Evolutionary conservation across 2,329 filamentous ascomycete species (phyloP).

Genomic region (Penicillium sp.): DNA sequence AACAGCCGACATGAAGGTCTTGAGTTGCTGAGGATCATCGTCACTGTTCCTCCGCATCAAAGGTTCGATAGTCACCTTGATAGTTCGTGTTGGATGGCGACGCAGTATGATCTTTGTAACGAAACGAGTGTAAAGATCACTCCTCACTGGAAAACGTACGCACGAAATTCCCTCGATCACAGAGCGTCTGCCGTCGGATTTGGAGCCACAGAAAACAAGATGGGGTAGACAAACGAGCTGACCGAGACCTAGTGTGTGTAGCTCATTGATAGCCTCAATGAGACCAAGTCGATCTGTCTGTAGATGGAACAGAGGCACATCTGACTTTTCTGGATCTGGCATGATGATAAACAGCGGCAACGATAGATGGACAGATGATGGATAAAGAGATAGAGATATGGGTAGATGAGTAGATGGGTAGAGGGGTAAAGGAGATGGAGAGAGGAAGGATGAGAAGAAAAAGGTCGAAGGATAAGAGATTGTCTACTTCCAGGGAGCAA

Average conservation of each 20-base stretch:
- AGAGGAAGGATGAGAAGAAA: neutral
- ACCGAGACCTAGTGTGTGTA: constrained; percentile 52
- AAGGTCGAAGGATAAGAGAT: neutral
- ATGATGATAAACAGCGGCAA: neutral
- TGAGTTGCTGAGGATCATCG: constrained; percentile 4
- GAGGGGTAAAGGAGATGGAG: neutral
- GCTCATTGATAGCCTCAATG: constrained; percentile 54
- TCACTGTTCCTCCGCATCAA: constrained; percentile 10
- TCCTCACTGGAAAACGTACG: constrained; percentile 58
- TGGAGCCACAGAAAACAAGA: constrained; percentile 60
- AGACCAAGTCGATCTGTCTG: constrained; percentile 26
- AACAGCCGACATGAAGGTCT: neutral
- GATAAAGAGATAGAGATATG: constrained; percentile 18
- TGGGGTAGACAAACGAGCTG: constrained; percentile 53
- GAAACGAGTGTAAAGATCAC: constrained; percentile 54
- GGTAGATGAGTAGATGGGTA: neutral
- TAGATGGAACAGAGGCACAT: neutral
- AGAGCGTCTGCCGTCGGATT: constrained; percentile 61
- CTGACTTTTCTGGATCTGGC: neutral
- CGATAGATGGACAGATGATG: neutral
- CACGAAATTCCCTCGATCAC: constrained; percentile 55
- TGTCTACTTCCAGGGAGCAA: too few relatives aligned
- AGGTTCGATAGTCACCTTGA: constrained; percentile 45
- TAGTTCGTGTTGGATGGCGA: constrained; percentile 25
- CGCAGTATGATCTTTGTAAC: constrained; percentile 60